Evolutionary conservation across 2,329 filamentous ascomycete species (phyloP).

Genomic region (Aureobasidium namibiae): DNA sequence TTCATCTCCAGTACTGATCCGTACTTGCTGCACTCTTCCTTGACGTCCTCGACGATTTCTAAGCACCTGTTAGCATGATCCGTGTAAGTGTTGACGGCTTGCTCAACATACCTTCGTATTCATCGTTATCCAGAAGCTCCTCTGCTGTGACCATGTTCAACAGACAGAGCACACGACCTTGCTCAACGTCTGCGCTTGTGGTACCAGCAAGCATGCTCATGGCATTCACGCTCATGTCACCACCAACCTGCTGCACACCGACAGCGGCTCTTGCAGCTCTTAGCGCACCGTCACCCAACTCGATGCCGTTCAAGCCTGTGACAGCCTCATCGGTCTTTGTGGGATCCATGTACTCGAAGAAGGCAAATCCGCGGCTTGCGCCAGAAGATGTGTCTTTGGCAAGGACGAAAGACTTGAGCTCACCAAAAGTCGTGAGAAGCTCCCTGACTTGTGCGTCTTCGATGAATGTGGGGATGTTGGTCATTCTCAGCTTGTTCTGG

Average conservation of each 20-base stretch:
- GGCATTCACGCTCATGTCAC: slow-evolving; percentile 93
- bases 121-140: slow-evolving; percentile 85
- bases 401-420: slow-evolving; percentile 83
- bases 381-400: slow-evolving; percentile 81
- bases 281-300: slow-evolving; percentile 76
- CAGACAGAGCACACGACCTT: slow-evolving; percentile 77
- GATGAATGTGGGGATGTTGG: slow-evolving; percentile 81
- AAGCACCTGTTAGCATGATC: slow-evolving; percentile 20
- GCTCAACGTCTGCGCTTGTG: slow-evolving; percentile 62
- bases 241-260: slow-evolving; percentile 84
- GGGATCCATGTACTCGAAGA: slow-evolving; percentile 86
- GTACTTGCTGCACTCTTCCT: slow-evolving; percentile 88
- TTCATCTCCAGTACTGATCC: slow-evolving; percentile 82
- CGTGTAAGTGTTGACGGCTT: no score
- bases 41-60: slow-evolving; percentile 96
- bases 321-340: slow-evolving; percentile 73
- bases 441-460: slow-evolving; percentile 88
- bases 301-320: slow-evolving; percentile 86
- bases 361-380: slow-evolving; percentile 79
- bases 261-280: slow-evolving; percentile 86
- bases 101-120: slow-evolving; percentile 70
- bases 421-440: slow-evolving; percentile 81
- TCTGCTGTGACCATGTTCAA: slow-evolving; percentile 98
- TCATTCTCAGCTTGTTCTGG: slow-evolving; percentile 88
- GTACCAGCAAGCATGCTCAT: slow-evolving; percentile 97